phyloP scores from a whole-genome alignment of 2,329 filamentous ascomycete species.

The Fusarium annulatum region DNA sequence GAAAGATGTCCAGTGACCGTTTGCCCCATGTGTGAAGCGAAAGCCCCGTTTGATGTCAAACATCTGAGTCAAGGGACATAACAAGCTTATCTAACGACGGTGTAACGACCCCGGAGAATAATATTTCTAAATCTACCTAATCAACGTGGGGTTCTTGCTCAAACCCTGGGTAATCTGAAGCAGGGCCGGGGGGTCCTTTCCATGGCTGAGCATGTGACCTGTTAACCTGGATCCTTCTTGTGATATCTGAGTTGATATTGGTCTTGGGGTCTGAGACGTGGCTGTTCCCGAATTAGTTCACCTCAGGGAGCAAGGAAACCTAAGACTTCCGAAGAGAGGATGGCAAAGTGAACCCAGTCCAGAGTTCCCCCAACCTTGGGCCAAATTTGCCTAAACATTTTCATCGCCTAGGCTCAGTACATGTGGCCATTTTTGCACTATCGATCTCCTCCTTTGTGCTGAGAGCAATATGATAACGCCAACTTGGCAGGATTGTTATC shows the following conservation, averaged over 20 bases:
- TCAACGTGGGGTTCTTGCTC: not conserved
- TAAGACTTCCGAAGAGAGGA: not conserved
- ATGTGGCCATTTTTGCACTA: not conserved
- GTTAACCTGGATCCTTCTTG: not conserved
- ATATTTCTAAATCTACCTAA: not conserved
- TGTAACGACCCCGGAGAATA: not conserved
- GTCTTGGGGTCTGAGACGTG: too few relatives aligned
- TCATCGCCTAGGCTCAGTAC: not conserved
- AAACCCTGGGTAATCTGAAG: not conserved
- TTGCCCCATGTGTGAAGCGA: not conserved
- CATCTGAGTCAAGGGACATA: not conserved
- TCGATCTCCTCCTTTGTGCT: not conserved
- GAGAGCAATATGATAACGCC: not conserved
- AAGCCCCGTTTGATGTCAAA: not conserved
- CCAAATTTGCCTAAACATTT: not conserved
- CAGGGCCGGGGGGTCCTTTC: not conserved
- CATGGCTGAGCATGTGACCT: not conserved
- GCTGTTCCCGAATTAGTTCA: not conserved
- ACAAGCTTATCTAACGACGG: constrained; percentile 3
- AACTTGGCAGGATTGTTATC: not conserved
- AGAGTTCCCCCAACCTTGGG: not conserved
- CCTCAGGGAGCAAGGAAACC: not conserved
- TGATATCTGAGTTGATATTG: not conserved
- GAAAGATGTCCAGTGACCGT: constrained; percentile 17
- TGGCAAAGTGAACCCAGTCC: not conserved